Percentiles rank a stretch among this genome's conserved stretches.
Evolutionary conservation across 2,329 filamentous ascomycete genomes (phyloP).

Genomic region (Talaromyces sp.): DNA sequence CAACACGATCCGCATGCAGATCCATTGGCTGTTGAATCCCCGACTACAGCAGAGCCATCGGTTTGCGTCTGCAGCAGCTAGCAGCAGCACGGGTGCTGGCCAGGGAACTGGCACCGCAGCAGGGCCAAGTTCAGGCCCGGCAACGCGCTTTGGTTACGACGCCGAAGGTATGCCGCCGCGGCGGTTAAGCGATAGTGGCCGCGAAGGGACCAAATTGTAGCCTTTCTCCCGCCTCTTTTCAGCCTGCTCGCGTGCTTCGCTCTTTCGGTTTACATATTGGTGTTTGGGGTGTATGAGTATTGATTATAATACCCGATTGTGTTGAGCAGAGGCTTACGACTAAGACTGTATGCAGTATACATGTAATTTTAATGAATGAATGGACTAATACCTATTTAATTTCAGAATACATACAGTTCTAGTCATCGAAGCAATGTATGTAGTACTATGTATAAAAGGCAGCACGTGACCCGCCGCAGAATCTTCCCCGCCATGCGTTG

Average conservation of each 20-base stretch:
- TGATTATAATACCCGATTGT: neutral
- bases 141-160: conserved; percentile 16
- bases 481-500: neutral
- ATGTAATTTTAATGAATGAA: neutral
- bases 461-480: neutral
- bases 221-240: neutral
- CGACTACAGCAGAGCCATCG: conserved; percentile 42
- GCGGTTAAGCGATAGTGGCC: conserved; percentile 33
- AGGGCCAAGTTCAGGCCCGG: conserved; percentile 20
- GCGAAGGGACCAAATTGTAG: conserved; percentile 36
- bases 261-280: neutral
- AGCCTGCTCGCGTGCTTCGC: neutral
- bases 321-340: neutral
- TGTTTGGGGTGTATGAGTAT: neutral
- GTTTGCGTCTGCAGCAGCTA: conserved; percentile 8
- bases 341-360: neutral
- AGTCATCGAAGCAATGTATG: neutral
- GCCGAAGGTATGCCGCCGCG: conserved; percentile 18
- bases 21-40: conserved; percentile 57
- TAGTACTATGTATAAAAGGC: neutral
- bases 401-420: neutral
- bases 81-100: conserved; percentile 12
- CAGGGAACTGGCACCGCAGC: conserved; percentile 13
- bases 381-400: neutral
- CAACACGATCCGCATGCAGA: conserved; percentile 53